phyloP scores from a whole-genome alignment of 2,329 filamentous ascomycete genomes.

The Fusarium piperis region DNA sequence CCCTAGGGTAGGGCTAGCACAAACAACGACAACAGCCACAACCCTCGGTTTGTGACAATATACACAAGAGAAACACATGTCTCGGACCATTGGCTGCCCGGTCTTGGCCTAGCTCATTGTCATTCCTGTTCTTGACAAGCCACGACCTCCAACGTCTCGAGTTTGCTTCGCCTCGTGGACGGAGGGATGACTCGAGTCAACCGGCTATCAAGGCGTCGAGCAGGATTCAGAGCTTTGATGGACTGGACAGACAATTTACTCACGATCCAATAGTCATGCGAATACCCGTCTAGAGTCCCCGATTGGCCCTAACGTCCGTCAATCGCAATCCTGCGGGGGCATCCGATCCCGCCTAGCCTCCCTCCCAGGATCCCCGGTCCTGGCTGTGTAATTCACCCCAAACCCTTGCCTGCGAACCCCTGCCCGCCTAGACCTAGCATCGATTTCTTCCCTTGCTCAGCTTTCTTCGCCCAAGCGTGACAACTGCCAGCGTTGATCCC shows the following conservation, averaged over 20 bases:
- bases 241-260: slow-evolving; percentile 26
- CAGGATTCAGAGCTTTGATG: slow-evolving; percentile 15
- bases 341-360: slow-evolving; percentile 29
- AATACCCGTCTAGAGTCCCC: slow-evolving; percentile 21
- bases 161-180: slow-evolving; percentile 10
- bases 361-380: slow-evolving; percentile 18
- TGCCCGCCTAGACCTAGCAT: slow-evolving; percentile 16
- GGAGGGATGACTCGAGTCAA: slow-evolving; percentile 2
- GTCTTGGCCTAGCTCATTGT: background rate
- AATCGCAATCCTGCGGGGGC: slow-evolving; percentile 43
- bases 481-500: slow-evolving; percentile 17
- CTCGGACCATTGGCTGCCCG: background rate
- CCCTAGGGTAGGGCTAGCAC: slow-evolving; percentile 22
- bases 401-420: slow-evolving; percentile 12
- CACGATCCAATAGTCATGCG: slow-evolving; percentile 40
- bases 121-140: background rate
- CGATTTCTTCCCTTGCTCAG: slow-evolving; percentile 7
- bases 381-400: slow-evolving; percentile 9
- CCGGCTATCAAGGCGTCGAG: background rate
- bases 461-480: slow-evolving; percentile 20
- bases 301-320: slow-evolving; percentile 43
- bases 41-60: slow-evolving; percentile 7
- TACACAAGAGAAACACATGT: background rate
- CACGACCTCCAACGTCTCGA: background rate
- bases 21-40: background rate